Evolutionary conservation across 2,329 filamentous ascomycete species (phyloP).

Genomic region (Ophiostoma triangulosporum): DNA sequence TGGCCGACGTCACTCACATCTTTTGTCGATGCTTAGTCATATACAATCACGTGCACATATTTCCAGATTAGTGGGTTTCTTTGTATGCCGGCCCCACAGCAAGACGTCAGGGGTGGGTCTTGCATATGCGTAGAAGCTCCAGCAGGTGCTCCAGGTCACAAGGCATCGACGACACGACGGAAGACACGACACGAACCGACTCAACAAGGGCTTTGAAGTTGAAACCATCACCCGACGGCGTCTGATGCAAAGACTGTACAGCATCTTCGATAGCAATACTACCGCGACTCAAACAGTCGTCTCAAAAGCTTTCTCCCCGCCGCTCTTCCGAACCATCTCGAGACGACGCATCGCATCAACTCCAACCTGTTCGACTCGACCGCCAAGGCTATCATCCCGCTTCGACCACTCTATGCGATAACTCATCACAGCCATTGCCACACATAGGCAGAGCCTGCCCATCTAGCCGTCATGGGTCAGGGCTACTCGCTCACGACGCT

Average conservation of each 20-base stretch:
- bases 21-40: not conserved
- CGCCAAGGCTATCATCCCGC: not conserved
- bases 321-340: not conserved
- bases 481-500: conserved; percentile 89
- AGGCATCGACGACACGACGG: not conserved
- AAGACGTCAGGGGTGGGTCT: not conserved
- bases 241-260: not conserved
- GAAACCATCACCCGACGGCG: not conserved
- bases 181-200: not conserved
- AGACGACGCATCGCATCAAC: not conserved
- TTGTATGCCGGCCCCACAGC: not conserved
- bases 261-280: not conserved
- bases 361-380: not conserved
- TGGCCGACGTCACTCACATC: too few species aligned
- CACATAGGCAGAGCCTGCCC: not conserved
- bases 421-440: not conserved
- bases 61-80: not conserved
- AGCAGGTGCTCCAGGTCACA: not conserved
- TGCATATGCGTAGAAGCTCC: not conserved
- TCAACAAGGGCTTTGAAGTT: not conserved
- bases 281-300: not conserved
- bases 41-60: not conserved
- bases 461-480: conserved; percentile 63
- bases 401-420: not conserved
- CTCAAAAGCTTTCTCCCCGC: not conserved